These are phyloP conservation scores for Arachnomyces sp. DNA, from an alignment of 2,329 filamentous ascomycete species.

Conservation along the genomic window DNA sequence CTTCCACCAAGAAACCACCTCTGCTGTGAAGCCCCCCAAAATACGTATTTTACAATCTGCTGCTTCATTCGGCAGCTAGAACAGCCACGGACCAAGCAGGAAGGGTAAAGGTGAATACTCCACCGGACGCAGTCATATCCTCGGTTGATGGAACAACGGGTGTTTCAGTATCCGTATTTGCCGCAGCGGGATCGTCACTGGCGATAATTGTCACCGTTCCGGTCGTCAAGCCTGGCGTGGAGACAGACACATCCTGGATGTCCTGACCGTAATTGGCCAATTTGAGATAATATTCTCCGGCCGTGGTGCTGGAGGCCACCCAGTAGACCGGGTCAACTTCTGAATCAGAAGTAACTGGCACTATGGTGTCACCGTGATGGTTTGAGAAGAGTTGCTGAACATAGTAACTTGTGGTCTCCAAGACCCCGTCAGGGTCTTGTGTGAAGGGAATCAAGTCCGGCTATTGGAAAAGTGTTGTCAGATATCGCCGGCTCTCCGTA, in stretches of 20 bases:
- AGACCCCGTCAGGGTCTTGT: conserved; percentile 20
- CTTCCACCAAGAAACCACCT: too few species aligned
- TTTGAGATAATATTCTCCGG: conserved; percentile 19
- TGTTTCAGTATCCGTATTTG: conserved; percentile 12
- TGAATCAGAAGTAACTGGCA: conserved; percentile 20
- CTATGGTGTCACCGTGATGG: conserved; percentile 23
- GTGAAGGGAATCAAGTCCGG: conserved; percentile 27
- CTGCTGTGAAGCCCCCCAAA: too few species aligned
- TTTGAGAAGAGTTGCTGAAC: conserved; percentile 29
- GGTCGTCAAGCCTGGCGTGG: conserved; percentile 16
- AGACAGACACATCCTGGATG: too few species aligned
- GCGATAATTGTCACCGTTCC: conserved; percentile 20
- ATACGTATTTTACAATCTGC: too few species aligned
- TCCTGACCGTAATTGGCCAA: conserved; percentile 23
- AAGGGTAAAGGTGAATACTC: conserved; percentile 13
- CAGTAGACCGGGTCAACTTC: conserved; percentile 27
- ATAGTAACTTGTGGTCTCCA: conserved; percentile 27
- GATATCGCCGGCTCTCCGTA: too few species aligned
- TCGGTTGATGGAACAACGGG: too few species aligned
- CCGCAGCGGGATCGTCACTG: too few species aligned
- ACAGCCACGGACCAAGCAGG: conserved; percentile 18
- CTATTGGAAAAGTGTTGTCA: conserved; percentile 11
- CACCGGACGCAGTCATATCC: too few species aligned
- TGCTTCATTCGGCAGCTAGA: conserved; percentile 11
- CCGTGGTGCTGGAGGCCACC: conserved; percentile 21